Evolutionary conservation across 2,329 filamentous ascomycete species (phyloP), one percentile per base, ranked within the genome.

Genomic region (Aspergillus eucalypticola): DNA sequence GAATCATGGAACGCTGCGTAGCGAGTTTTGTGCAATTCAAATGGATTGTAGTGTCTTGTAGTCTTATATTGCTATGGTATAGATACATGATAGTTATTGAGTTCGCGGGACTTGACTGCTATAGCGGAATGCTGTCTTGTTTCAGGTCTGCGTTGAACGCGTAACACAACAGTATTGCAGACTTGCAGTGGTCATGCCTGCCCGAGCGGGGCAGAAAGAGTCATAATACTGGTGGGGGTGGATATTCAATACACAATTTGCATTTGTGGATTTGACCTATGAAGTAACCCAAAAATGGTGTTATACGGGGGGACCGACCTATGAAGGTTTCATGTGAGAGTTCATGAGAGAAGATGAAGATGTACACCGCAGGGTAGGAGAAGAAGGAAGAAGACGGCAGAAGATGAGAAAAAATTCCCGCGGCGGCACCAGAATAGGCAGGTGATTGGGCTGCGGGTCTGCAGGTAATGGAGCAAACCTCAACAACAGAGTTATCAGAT

Each of bases 401-500:
- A 51, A 32, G 23, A n/a, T 17, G 46, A 15, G 46, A 15, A 17
- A 35, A 50, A n/a, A 19, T 50, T n/a, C 46, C 23, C 46, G 29
- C 46, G 23, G 46, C n/a, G 25, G 46, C 13, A 10, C 46, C 23
- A 27, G 25, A 50, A 29, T 15, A 29, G 23, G 23, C 25, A n/a
- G n/a, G 38, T 56, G 53, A 60, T 60, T 60, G 58, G 53, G 23
- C 11, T n/a, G 50, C 19, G 21, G 39, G 32, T 15, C 27, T 53
- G 58, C 44, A 25, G 38, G 29, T 42, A 29, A 60, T 50, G 23
- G 38, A 32, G 25, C 23, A 29, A 54, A 35, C 29, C 29, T 42
- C 15, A 11, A 21, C 17, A 21, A 44, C 42, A 56, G 54, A 54
- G 59, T 63, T 63, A 63, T 63, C 61, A 61, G 61, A 63, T 63